Percentiles rank a stretch among this genome's conserved stretches.
These are phyloP conservation scores for Lathyrus oleraceus DNA, from an alignment of 306 rosid genomes.

Conservation along the genomic window DNA sequence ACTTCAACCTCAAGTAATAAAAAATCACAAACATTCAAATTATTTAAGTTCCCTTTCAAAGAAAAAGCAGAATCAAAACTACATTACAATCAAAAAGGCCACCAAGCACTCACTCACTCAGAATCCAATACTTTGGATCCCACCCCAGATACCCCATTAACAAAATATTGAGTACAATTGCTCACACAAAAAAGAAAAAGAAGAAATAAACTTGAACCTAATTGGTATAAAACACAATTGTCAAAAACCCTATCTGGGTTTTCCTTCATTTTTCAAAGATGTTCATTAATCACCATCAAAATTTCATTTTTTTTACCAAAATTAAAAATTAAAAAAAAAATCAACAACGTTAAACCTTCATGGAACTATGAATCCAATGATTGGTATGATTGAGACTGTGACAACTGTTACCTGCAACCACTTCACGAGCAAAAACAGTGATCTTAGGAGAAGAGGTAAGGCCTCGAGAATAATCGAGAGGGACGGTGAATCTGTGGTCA, in stretches of 20 bases:
- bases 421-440: slow-evolving; percentile 90
- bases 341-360: slow-evolving; percentile 3
- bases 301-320: neutral
- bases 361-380: neutral
- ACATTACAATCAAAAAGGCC: neutral
- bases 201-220: neutral
- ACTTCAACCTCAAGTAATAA: slow-evolving; percentile 6
- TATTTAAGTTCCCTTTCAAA: neutral
- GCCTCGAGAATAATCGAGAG: slow-evolving; percentile 65
- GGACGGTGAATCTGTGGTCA: slow-evolving; percentile 70
- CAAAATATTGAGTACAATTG: slow-evolving; percentile 3
- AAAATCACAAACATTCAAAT: neutral
- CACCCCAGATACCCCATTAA: slow-evolving; percentile 22
- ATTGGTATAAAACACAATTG: neutral
- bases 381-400: neutral
- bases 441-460: slow-evolving; percentile 51
- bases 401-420: slow-evolving; percentile 60
- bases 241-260: neutral
- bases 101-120: slow-evolving; percentile 5
- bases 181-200: neutral
- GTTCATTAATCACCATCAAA: slow-evolving; percentile 7
- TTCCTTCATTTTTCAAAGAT: slow-evolving; percentile 16
- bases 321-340: neutral
- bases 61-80: neutral
- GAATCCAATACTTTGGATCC: slow-evolving; percentile 28